Base-by-base conservation (phyloP, 1,139 yeast genomes). In the Lodderomyces orthopsilosis region DNA sequence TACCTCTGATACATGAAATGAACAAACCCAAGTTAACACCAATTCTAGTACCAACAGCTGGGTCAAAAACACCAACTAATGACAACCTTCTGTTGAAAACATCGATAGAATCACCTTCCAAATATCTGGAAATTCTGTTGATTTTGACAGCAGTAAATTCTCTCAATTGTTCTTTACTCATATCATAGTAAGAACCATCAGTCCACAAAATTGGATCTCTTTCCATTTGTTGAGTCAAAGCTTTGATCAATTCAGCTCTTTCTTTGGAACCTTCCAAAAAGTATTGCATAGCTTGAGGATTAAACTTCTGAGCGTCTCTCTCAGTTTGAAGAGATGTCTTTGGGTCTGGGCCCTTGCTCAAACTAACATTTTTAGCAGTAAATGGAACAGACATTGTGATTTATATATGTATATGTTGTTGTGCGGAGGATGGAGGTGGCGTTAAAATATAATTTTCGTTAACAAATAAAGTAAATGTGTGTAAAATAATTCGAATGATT, bases 21-120 rank as follows among this genome's bases (percentile, higher is more conserved):
- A 85, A 85, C 46, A 85, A 71, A 5, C 89, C 90, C 56, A 81
- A 70, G 64, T 85, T 87, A 43, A 85, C 85, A 41, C 86, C 61
- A 51, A 75, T 56, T 56, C 75, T 57, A 49, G 67, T 71, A 43
- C 65, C 86, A 37, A 81, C 62, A 48, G 89, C 75, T 18, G 93
- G 87, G 49, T 81, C 76, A 47, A 59, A 73, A 26, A 82, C 71
- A 41, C 82, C 79, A 38, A 86, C 77, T 57, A 85, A 84, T 51
- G 70, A 64, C 50, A 71, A 61, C 50, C 76, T 59, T 47, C 61
- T 58, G 52, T 66, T 65, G 54, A 70, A 67, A 43, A 60, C 63
- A n/a, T 64, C 66, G 38, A 60, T 52, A 13, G 65, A 53, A 43
- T 70, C 76, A 23, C 49, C 47, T 59, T 72, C 77, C 41, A 69